Base-by-base conservation (phyloP, 495 filamentous ascomycete species). In the Annulohypoxylon nitens region DNA sequence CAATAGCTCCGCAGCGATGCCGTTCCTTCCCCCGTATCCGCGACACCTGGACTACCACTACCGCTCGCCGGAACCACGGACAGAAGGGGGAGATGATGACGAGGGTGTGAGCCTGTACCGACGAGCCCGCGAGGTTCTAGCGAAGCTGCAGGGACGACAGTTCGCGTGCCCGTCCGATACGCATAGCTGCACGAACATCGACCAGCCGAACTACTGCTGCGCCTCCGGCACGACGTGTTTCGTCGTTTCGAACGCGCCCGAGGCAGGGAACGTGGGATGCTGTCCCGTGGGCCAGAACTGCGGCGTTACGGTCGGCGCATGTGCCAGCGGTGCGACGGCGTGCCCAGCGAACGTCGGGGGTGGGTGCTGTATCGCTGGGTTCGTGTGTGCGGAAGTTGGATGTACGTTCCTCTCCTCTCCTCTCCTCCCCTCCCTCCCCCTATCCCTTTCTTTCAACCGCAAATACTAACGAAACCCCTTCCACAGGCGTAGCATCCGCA, bases 301-400 rank as follows among this genome's bases (percentile, higher is more conserved):
- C 79, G 83, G 86, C 4, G 89, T 91, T 6, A 80, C 81, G 6
- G 88, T 97, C 45, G 84, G 84, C 0, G 77, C 76, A 2, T 99
- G 95, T 75, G 81, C 83, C 58, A 78, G 78, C 0, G 90, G 89
- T 12, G 91, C 93, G 78, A 86, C 87, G 11, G 84, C 86, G 23
- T 99, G 96, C 76, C 84, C 90, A 1, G 83, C 86, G 16, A 86
- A 84, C 34, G 71, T 90, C 14, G 95, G 94, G 3, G 94, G 94
- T 0, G 95, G 95, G 0, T 98, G 95, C 74, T 98, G 95, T 78
- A 90, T 97, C 53, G 85, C 91, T 0, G 92, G 92, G 0, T 97
- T 90, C 76, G 85, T 86, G 2, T 98, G 95, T 78, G 86, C 89
- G n/a, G 86, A 87, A 26, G 85, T 92, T 39, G 96, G 95, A 18